These are phyloP conservation scores for Paspalum notatum DNA, from an alignment of 176 grass and related monocot species.

Conservation along the genomic window DNA sequence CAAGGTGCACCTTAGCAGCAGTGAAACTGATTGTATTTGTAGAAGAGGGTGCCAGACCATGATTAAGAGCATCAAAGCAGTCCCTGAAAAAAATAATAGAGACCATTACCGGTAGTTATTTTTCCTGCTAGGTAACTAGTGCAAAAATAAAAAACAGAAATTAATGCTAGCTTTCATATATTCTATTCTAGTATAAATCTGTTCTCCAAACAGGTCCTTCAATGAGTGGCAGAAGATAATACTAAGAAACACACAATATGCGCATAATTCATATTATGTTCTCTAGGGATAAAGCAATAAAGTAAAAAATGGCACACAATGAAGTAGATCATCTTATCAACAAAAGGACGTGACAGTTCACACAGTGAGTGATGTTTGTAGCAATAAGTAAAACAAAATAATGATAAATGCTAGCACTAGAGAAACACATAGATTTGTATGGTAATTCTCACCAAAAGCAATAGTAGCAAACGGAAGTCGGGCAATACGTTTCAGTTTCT, in stretches of 20 bases:
- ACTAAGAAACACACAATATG: constrained; percentile 11
- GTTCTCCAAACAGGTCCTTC: not conserved
- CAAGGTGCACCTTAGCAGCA: constrained; percentile 71
- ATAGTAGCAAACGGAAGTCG: constrained; percentile 84
- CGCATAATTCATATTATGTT: not conserved
- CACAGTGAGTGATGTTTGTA: not conserved
- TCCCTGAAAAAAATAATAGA: constrained; percentile 57
- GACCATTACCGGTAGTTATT: constrained; percentile 10
- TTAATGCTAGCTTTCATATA: not conserved
- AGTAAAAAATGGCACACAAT: not conserved
- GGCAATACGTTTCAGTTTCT: constrained; percentile 81
- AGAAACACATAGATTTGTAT: constrained; percentile 20
- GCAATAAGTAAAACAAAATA: constrained; percentile 14
- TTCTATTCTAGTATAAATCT: not conserved
- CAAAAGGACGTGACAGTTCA: constrained; percentile 14
- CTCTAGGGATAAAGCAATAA: constrained; percentile 27
- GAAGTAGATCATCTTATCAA: not conserved
- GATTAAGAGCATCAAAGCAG: constrained; percentile 82
- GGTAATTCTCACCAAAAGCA: constrained; percentile 66
- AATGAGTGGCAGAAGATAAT: constrained; percentile 4
- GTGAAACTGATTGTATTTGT: constrained; percentile 60
- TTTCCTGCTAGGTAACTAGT: constrained; percentile 25
- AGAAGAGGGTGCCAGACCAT: constrained; percentile 83
- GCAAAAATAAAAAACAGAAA: constrained; percentile 19
- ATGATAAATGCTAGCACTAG: constrained; percentile 29